A percentile compares a stretch with the other conserved stretches of the same genome.
These are phyloP conservation scores for Linaria vulgaris DNA, from an alignment of 257 asterid genomes.

Conservation along the genomic window DNA sequence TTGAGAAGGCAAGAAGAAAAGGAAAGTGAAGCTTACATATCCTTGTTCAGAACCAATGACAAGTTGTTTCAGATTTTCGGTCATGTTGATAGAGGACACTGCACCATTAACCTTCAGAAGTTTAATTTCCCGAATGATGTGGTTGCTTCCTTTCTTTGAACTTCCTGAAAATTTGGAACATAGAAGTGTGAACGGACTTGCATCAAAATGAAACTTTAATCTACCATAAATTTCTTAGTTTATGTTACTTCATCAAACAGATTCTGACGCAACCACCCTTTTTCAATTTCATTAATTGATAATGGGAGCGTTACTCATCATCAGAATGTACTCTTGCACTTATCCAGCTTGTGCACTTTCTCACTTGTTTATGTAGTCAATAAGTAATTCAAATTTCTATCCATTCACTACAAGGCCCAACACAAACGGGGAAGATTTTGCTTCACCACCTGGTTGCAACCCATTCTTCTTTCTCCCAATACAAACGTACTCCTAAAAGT, in stretches of 20 bases:
- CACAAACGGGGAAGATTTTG: too few relatives aligned
- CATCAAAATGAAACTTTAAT: constrained; percentile 2
- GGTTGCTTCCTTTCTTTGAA: constrained; percentile 77
- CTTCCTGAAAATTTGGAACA: constrained; percentile 46
- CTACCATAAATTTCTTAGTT: neutral
- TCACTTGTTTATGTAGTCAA: too few relatives aligned
- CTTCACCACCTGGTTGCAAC: too few relatives aligned
- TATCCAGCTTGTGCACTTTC: too few relatives aligned
- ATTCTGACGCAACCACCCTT: too few relatives aligned
- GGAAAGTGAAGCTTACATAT: constrained; percentile 51
- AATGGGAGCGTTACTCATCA: too few relatives aligned
- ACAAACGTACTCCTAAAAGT: too few relatives aligned
- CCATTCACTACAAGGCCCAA: too few relatives aligned
- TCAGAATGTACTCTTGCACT: too few relatives aligned
- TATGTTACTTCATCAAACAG: neutral
- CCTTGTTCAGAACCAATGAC: constrained; percentile 96
- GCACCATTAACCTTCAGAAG: constrained; percentile 77
- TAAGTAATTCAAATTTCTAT: too few relatives aligned
- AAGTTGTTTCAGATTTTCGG: constrained; percentile 59
- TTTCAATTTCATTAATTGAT: too few relatives aligned
- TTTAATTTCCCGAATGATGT: constrained; percentile 58
- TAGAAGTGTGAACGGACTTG: constrained; percentile 17
- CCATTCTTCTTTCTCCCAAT: too few relatives aligned
- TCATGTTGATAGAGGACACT: constrained; percentile 48
- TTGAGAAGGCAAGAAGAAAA: neutral